Conservation (phyloP, 495 filamentous ascomycete genomes). For the Aspergillus indologenus region DNA sequence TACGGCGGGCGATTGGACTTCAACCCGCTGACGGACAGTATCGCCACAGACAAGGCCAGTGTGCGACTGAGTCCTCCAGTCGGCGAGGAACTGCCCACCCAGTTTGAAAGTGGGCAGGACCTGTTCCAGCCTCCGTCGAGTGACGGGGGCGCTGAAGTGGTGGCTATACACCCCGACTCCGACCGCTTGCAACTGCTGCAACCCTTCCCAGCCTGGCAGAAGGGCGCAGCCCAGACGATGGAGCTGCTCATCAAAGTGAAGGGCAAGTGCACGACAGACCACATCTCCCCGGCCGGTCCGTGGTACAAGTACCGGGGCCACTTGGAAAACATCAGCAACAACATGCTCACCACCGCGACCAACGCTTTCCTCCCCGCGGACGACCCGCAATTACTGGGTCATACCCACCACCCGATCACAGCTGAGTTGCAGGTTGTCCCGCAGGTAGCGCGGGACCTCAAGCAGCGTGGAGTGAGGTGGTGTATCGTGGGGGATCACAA, state of each 20-base stretch:
- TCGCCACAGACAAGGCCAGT: not conserved
- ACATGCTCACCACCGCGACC: conserved; percentile 23
- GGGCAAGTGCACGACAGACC: conserved; percentile 28
- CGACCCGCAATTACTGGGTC: conserved; percentile 21
- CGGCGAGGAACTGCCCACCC: conserved; percentile 12
- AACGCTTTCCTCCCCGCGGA: conserved; percentile 18
- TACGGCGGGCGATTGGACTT: conserved; percentile 21
- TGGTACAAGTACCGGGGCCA: conserved; percentile 24
- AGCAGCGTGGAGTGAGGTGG: conserved; percentile 14
- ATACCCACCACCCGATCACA: conserved; percentile 18
- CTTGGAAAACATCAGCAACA: conserved; percentile 23
- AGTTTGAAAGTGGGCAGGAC: conserved; percentile 9
- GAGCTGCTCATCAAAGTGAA: conserved; percentile 21
- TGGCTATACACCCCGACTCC: conserved; percentile 14
- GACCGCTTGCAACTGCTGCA: conserved; percentile 20
- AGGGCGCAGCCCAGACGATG: conserved; percentile 10
- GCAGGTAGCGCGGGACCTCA: conserved; percentile 18
- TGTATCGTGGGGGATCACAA: conserved; percentile 23
- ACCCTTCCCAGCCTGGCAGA: conserved; percentile 18
- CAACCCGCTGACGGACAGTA: conserved; percentile 12
- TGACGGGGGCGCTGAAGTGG: conserved; percentile 10
- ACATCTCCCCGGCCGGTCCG: conserved; percentile 23
- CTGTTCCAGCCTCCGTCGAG: conserved; percentile 18
- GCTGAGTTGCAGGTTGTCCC: conserved; percentile 7
- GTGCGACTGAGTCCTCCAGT: conserved; percentile 14